phyloP scores from a whole-genome alignment of 2,329 filamentous ascomycete genomes.

The Stagonosporopsis vannaccii region DNA sequence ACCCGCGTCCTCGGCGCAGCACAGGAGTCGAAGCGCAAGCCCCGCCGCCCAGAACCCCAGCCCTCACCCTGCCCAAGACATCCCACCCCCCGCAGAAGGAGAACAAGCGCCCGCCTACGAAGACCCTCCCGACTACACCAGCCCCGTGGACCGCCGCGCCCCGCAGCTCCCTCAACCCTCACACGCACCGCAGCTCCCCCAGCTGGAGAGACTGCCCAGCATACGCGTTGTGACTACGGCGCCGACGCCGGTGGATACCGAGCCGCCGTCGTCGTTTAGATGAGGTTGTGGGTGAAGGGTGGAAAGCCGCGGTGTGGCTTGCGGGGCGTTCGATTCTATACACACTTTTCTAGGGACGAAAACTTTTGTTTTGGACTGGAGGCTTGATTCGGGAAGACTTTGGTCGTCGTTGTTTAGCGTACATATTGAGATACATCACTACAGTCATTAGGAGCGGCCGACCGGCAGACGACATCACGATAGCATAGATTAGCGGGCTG shows the following conservation, averaged over 20 bases:
- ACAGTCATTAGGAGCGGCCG: conserved; percentile 6
- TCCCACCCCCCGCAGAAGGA: conserved; percentile 26
- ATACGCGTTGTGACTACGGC: conserved; percentile 55
- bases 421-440: neutral
- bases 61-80: neutral
- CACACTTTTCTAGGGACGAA: too few species aligned
- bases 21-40: conserved; percentile 40
- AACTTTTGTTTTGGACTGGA: too few species aligned
- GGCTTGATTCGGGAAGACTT: too few species aligned
- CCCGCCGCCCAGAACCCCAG: conserved; percentile 31
- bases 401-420: conserved; percentile 10
- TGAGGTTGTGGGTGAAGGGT: conserved; percentile 5
- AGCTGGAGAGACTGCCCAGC: conserved; percentile 52
- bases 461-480: conserved; percentile 8
- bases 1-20: too few species aligned
- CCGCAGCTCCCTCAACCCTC: conserved; percentile 42
- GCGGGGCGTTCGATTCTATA: neutral
- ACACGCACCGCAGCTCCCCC: conserved; percentile 28
- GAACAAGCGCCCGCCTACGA: conserved; percentile 52
- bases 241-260: conserved; percentile 29
- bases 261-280: conserved; percentile 19
- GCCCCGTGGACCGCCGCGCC: conserved; percentile 45
- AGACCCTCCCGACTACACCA: conserved; percentile 59
- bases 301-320: too few species aligned
- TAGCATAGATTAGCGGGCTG: neutral